These are phyloP conservation scores for Pythium insidiosum DNA, from an alignment of 352 stramenopile genomes.

Conservation along the genomic window DNA sequence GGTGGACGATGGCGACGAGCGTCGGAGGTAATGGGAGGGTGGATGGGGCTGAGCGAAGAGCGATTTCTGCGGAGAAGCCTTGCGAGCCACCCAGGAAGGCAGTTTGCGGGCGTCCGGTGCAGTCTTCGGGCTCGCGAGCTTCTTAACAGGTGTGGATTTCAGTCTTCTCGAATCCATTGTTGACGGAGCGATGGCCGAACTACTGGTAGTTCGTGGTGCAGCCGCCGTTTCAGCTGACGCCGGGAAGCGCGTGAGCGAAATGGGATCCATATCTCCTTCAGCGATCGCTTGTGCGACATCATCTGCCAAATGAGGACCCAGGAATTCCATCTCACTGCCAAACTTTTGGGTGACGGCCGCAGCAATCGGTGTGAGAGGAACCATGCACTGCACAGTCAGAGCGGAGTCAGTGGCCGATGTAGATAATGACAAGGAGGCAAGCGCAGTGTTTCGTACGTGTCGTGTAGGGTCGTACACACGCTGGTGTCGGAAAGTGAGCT, in stretches of 20 bases:
- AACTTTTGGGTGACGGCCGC: slow-evolving; percentile 16
- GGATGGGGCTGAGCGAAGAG: no score
- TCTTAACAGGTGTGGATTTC: background rate
- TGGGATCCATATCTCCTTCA: slow-evolving; percentile 68
- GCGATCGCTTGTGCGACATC: slow-evolving; percentile 45
- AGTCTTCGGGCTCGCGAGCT: background rate
- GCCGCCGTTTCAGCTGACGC: no score
- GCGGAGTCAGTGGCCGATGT: no score
- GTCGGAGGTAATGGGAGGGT: no score
- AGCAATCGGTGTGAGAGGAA: slow-evolving; percentile 54
- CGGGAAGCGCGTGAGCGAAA: slow-evolving; percentile 45
- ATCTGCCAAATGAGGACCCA: slow-evolving; percentile 43
- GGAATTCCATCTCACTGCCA: slow-evolving; percentile 72
- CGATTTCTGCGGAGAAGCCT: no score
- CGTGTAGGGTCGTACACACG: slow-evolving; percentile 68
- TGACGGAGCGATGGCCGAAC: no score
- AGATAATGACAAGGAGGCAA: no score
- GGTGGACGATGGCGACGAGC: no score
- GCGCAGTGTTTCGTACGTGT: no score
- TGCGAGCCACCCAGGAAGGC: slow-evolving; percentile 9
- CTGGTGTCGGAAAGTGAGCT: slow-evolving; percentile 66
- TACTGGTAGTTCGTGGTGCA: no score
- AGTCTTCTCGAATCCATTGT: no score
- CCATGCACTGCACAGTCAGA: slow-evolving; percentile 33
- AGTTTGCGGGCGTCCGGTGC: no score